Base-by-base conservation (phyloP, 768 basidiomycete species). In the Inosperma sp. region DNA sequence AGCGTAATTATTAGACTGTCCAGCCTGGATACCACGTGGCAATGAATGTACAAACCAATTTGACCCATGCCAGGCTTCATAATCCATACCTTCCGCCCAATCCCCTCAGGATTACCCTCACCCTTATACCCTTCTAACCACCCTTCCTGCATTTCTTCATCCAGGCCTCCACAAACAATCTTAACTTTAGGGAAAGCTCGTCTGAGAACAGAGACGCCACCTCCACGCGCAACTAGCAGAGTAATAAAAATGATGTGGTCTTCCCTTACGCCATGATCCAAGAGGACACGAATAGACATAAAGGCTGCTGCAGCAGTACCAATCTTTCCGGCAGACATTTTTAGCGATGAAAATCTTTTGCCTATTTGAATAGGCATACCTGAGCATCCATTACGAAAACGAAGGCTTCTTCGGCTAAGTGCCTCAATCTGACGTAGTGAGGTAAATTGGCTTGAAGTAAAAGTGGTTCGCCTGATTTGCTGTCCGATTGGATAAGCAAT, bases 311-410 rank as follows among this genome's bases (percentile, higher is more conserved):
- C 93, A 4, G 86, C 95, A 0, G 95, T 97, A 5, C 91, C 93
- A 64, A 98, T 92, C 85, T 95, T 56, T 14, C 29, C 36, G 12
- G 16, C 13, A 42, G 5, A 37, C 36, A 50, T 26, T 1, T 16
- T 17, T 7, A 45, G 3, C n/a, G 3, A 34, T 45, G 26, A n/a
- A n/a, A 13, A 40, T 29, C 10, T 12, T n/a, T 17, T 34, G 12
- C 7, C 7, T 1, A 31, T n/a, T 5, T n/a, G 29, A 16, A 23
- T 12, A 30, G 19, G 39, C 62, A 14, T 61, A 83, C 89, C 75
- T 95, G 93, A 14, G 89, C 86, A 62, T 97, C 95, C 34, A 97
- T 75, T 9, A 99, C 67, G 64, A 96, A 87, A 1, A 96, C 94
- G 72, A 82, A 89, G 1, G 86, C 72, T 25, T 88, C 71, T 53